Evolutionary conservation across 805 yeast genomes (phyloP), one percentile per base, ranked within the genome.

Genomic region (Schizosaccharomyces japonicus): DNA sequence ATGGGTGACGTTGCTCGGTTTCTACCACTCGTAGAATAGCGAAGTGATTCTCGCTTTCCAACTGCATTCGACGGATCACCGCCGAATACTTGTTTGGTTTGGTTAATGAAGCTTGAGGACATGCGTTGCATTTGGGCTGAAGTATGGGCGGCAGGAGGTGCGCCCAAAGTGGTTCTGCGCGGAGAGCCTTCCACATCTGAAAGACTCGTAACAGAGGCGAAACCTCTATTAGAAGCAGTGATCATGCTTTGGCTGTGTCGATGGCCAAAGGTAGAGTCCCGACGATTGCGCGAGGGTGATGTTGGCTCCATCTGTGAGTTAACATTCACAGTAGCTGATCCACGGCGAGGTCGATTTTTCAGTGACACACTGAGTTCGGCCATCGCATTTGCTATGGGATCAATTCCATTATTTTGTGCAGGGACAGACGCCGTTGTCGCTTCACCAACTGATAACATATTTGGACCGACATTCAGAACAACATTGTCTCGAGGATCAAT

Each of bases 331-430:
- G n/a, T n/a, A n/a, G n/a, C n/a, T n/a, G n/a, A n/a, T n/a, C n/a
- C n/a, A n/a, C n/a, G n/a, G n/a, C n/a, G n/a, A n/a, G n/a, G n/a
- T n/a, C n/a, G n/a, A n/a, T 30, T 42, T 25, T 11, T 42, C 17
- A 29, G 21, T 10, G 46, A 42, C 46, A 31, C 25, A 15, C 33
- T 63, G 44, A 65, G 55, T 11, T 66, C 67, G 49, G 69, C 71
- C 47, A 73, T 57, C 1, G 76, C 76, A 2, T 73, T 71, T 30
- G 72, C 67, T 40, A 74, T 57, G 6, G 77, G 77, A 53, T 73
- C 76, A n/a, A 52, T 53, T 34, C 7, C 29, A 17, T 26, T 19
- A 21, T 27, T 42, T 10, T 27, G 30, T 8, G 19, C 46, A 19
- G n/a, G 15, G 4, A n/a, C 23, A 13, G 32, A 29, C 13, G 7